phyloP scores from a whole-genome alignment of 139 green algal species.

The Coelastrella sp. region DNA sequence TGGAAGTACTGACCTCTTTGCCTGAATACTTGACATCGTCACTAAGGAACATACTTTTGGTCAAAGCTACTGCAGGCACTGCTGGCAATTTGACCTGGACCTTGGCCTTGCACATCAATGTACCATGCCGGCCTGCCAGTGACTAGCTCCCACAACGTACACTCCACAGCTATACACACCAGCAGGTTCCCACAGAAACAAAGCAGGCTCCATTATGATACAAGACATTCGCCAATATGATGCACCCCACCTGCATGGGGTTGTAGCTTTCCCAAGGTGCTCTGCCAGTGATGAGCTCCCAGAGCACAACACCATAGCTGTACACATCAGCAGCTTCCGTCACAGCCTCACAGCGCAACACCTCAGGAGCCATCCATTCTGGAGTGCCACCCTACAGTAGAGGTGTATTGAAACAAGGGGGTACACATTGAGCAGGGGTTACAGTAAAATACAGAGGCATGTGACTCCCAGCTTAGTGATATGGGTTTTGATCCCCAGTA shows the following conservation, averaged over 20 bases:
- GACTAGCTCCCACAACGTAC: slow-evolving; percentile 80
- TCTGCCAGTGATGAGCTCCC: slow-evolving; percentile 82
- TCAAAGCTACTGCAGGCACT: too few relatives aligned
- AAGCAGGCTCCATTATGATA: slow-evolving; percentile 90
- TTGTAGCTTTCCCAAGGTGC: slow-evolving; percentile 80
- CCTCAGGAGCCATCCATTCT: slow-evolving; percentile 91
- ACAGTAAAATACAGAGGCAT: too few relatives aligned
- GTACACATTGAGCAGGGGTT: too few relatives aligned
- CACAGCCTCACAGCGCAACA: slow-evolving; percentile 62
- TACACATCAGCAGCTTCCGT: slow-evolving; percentile 61
- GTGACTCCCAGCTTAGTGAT: too few relatives aligned
- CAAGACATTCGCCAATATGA: slow-evolving; percentile 79
- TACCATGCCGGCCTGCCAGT: slow-evolving; percentile 81
- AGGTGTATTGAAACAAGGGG: not conserved
- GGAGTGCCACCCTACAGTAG: slow-evolving; percentile 64
- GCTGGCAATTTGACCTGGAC: too few relatives aligned
- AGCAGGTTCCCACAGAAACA: slow-evolving; percentile 57
- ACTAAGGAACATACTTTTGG: too few relatives aligned
- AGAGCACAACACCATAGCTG: slow-evolving; percentile 78
- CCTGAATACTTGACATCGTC: too few relatives aligned
- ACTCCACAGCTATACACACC: slow-evolving; percentile 74
- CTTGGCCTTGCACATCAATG: too few relatives aligned
- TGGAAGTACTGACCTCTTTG: too few relatives aligned
- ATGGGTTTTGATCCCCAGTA: too few relatives aligned
- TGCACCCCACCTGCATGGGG: slow-evolving; percentile 79